Percentiles rank a stretch among this genome's conserved stretches.
Evolutionary conservation across 2,329 filamentous ascomycete genomes (phyloP).

Genomic region (Leptographium wingfieldii): DNA sequence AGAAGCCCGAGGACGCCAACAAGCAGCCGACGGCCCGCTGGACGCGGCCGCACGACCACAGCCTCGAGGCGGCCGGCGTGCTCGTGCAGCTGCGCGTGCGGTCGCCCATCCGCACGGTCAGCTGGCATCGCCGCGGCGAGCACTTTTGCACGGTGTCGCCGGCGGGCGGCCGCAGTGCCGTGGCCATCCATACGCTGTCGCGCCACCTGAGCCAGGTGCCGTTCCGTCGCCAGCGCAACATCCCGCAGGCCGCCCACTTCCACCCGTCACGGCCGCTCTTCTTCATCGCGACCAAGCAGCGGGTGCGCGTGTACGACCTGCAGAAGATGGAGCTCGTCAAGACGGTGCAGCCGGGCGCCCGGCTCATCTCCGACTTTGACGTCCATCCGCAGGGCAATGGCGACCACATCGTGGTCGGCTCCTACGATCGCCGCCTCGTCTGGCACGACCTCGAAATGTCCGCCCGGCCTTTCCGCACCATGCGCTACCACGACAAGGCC

Average conservation of each 20-base stretch:
- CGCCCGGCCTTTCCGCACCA: constrained; percentile 83
- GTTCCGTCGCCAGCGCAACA: constrained; percentile 64
- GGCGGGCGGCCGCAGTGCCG: constrained; percentile 60
- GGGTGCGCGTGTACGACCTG: constrained; percentile 87
- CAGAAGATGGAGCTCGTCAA: constrained; percentile 85
- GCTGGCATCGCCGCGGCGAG: constrained; percentile 88
- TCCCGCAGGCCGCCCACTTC: constrained; percentile 82
- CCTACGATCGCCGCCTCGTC: constrained; percentile 83
- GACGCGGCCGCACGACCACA: constrained; percentile 62
- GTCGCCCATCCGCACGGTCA: constrained; percentile 71
- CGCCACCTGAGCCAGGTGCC: constrained; percentile 93
- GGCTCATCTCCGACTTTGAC: constrained; percentile 87
- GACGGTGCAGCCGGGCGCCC: constrained; percentile 82
- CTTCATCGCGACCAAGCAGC: constrained; percentile 90
- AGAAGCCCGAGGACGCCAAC: constrained; percentile 39
- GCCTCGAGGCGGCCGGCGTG: constrained; percentile 66
- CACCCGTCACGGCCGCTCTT: constrained; percentile 87
- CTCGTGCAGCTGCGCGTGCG: constrained; percentile 70
- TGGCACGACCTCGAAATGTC: constrained; percentile 97
- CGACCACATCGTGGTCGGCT: constrained; percentile 87
- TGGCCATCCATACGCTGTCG: constrained; percentile 87
- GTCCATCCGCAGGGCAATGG: constrained; percentile 66
- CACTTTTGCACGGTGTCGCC: constrained; percentile 91
- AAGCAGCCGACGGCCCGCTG: constrained; percentile 73
- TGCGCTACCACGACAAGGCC: constrained; percentile 86